These are phyloP conservation scores for Pistacia integerrima DNA, from an alignment of 345 rosid genomes.

Conservation along the genomic window DNA sequence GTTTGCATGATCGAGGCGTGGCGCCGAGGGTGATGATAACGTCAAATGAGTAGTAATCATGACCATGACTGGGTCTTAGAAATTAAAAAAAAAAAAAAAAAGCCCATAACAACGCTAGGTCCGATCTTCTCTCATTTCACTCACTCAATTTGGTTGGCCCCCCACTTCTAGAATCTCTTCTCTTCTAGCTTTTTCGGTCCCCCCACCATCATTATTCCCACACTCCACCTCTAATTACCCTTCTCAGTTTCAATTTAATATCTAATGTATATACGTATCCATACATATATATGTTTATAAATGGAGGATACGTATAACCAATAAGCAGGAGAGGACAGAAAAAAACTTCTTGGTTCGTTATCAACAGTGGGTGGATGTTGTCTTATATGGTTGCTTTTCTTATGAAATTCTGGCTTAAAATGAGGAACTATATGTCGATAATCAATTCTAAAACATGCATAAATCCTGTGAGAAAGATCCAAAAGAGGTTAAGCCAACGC, in stretches of 20 bases:
- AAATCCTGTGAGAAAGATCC: not conserved
- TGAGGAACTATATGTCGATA: not conserved
- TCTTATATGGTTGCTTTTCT: not conserved
- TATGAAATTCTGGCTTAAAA: not conserved
- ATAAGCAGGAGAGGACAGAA: too few species aligned
- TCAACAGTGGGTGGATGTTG: not conserved
- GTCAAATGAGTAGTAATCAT: slow-evolving; percentile 41
- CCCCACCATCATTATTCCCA: slow-evolving; percentile 28
- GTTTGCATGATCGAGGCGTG: slow-evolving; percentile 58
- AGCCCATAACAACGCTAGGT: not conserved
- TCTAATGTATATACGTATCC: not conserved
- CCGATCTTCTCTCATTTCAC: not conserved
- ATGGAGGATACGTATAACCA: too few species aligned
- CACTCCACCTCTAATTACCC: slow-evolving; percentile 23
- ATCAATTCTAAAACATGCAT: not conserved
- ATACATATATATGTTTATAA: too few species aligned
- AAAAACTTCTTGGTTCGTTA: too few species aligned
- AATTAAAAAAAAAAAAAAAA: not conserved
- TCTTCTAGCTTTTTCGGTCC: not conserved
- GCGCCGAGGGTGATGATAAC: slow-evolving; percentile 41
- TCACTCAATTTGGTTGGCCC: not conserved
- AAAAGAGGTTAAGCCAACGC: not conserved
- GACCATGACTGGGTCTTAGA: not conserved
- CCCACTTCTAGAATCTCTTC: slow-evolving; percentile 24
- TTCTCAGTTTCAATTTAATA: not conserved